These are phyloP conservation scores for Chlorociboria aeruginascens DNA, from an alignment of 495 filamentous ascomycete genomes.

Conservation along the genomic window DNA sequence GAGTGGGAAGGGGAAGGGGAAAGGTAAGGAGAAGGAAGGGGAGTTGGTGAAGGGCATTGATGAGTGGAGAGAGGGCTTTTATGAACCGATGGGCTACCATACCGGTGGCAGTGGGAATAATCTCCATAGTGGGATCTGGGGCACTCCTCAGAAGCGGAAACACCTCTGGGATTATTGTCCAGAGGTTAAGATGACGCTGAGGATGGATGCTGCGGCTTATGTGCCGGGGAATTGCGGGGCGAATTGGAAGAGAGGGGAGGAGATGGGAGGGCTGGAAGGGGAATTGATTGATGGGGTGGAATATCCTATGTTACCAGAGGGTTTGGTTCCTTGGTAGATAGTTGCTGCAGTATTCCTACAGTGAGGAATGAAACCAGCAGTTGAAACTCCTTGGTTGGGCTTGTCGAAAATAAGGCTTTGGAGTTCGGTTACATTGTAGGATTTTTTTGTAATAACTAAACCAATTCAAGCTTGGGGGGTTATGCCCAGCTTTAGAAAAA, in stretches of 20 bases:
- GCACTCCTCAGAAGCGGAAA: constrained; percentile 25
- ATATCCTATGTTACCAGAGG: constrained; percentile 27
- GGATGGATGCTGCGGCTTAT: constrained; percentile 33
- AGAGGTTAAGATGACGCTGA: constrained; percentile 39
- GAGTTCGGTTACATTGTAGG: too few relatives aligned
- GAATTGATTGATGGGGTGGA: constrained; percentile 29
- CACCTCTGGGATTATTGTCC: constrained; percentile 40
- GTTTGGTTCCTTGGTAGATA: constrained; percentile 25
- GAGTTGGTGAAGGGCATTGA: constrained; percentile 26
- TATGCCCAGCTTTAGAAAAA: too few relatives aligned
- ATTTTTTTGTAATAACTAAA: too few relatives aligned
- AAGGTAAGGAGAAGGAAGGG: constrained; percentile 18
- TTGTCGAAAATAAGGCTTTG: too few relatives aligned
- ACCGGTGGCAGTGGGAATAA: constrained; percentile 29
- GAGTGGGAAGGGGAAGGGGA: constrained; percentile 2
- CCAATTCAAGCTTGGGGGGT: too few relatives aligned
- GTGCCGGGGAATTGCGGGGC: constrained; percentile 26
- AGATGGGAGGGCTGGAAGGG: constrained; percentile 16
- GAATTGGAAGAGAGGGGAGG: constrained; percentile 26
- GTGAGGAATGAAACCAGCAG: too few relatives aligned
- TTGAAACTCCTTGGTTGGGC: too few relatives aligned
- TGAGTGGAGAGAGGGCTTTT: constrained; percentile 31
- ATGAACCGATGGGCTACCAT: constrained; percentile 43
- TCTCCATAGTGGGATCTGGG: constrained; percentile 30
- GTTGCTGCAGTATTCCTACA: neutral